Evolutionary conservation across 352 stramenopile genomes (phyloP).

Genomic region (Phytophthora uliginosa): DNA sequence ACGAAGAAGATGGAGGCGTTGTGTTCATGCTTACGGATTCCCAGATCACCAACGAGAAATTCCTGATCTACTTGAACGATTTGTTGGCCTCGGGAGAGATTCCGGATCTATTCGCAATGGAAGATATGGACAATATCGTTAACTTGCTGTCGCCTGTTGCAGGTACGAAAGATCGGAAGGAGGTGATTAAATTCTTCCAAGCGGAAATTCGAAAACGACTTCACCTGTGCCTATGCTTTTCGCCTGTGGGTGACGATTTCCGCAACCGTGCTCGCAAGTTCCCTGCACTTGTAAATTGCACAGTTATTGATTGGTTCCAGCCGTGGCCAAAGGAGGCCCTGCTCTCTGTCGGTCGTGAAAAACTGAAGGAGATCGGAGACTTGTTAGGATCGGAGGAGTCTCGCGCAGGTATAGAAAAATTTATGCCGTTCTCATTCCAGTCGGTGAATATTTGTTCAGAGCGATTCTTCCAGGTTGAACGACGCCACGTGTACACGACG

Average conservation of each 20-base stretch:
- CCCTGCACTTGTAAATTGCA: constrained; percentile 96
- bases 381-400: constrained; percentile 86
- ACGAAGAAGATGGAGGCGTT: constrained; percentile 88
- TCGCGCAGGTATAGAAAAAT: constrained; percentile 93
- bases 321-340: constrained; percentile 95
- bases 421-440: constrained; percentile 97
- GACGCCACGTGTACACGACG: constrained; percentile 96
- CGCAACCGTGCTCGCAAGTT: constrained; percentile 95
- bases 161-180: constrained; percentile 89
- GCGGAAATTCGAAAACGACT: constrained; percentile 95
- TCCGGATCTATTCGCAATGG: constrained; percentile 94
- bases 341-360: constrained; percentile 91
- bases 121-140: constrained; percentile 96
- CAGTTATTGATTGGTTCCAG: constrained; percentile 97
- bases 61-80: constrained; percentile 98
- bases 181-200: constrained; percentile 97
- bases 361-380: constrained; percentile 88
- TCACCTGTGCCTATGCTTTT: constrained; percentile 96
- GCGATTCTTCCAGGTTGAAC: constrained; percentile 92
- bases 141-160: constrained; percentile 85
- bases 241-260: constrained; percentile 96
- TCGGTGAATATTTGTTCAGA: constrained; percentile 94
- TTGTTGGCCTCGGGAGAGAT: constrained; percentile 95
- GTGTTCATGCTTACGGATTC: constrained; percentile 97
- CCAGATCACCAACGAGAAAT: constrained; percentile 98